These are phyloP conservation scores for Ambrosiella xylebori DNA, from an alignment of 2,329 filamentous ascomycete genomes.

Conservation along the genomic window DNA sequence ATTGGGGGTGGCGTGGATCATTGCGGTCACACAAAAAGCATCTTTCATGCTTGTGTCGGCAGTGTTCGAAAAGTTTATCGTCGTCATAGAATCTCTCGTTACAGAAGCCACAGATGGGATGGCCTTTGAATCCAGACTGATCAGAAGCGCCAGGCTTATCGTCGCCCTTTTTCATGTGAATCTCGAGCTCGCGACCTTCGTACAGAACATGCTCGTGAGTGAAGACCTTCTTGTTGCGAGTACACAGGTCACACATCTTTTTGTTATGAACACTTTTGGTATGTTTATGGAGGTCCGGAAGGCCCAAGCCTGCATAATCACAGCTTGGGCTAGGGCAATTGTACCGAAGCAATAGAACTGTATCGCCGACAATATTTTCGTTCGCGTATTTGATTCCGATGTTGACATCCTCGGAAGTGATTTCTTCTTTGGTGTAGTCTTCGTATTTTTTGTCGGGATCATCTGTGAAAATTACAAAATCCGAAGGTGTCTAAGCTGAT, in stretches of 20 bases:
- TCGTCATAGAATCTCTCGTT: slow-evolving; percentile 84
- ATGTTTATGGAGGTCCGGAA: slow-evolving; percentile 48
- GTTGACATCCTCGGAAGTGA: slow-evolving; percentile 63
- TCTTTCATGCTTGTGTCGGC: slow-evolving; percentile 80
- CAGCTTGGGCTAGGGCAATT: slow-evolving; percentile 78
- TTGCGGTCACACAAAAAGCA: slow-evolving; percentile 83
- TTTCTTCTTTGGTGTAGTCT: slow-evolving; percentile 58
- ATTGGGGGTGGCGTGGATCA: slow-evolving; percentile 59
- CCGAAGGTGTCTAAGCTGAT: slow-evolving; percentile 39
- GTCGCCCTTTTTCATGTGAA: slow-evolving; percentile 80
- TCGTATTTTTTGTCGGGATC: slow-evolving; percentile 66
- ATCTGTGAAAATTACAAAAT: slow-evolving; percentile 84
- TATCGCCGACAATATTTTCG: slow-evolving; percentile 79
- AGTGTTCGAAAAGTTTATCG: slow-evolving; percentile 88
- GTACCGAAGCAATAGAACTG: slow-evolving; percentile 70
- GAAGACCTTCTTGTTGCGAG: slow-evolving; percentile 92
- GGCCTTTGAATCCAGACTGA: slow-evolving; percentile 90
- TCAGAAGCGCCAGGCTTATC: slow-evolving; percentile 77
- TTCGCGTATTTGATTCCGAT: slow-evolving; percentile 86
- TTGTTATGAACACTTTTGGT: slow-evolving; percentile 69
- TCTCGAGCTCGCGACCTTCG: slow-evolving; percentile 59
- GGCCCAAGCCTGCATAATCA: slow-evolving; percentile 60
- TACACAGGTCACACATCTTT: slow-evolving; percentile 80
- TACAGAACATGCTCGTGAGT: slow-evolving; percentile 96
- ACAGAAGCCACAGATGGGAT: slow-evolving; percentile 89